Evolutionary conservation across 1,284 basidiomycete species (phyloP).

Genomic region (Malassezia psittaci): DNA sequence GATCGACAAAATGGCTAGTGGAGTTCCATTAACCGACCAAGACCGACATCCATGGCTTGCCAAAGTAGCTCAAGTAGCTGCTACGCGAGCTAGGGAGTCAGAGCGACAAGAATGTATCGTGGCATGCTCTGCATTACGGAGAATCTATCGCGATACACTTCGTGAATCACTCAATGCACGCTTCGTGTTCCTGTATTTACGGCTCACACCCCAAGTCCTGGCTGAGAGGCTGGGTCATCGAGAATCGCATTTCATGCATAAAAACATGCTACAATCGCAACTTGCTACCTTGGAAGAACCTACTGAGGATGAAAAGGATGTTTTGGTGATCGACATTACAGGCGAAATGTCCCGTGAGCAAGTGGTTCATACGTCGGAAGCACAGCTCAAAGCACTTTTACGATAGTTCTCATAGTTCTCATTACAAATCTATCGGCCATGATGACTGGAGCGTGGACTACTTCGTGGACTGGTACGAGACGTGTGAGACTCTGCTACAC

Average conservation of each 20-base stretch:
- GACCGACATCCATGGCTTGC: constrained; percentile 76
- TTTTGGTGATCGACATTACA: neutral
- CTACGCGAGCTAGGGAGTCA: constrained; percentile 16
- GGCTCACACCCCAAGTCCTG: constrained; percentile 60
- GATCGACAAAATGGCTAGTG: constrained; percentile 73
- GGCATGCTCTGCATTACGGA: constrained; percentile 75
- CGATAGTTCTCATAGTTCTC: no score
- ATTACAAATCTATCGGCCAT: no score
- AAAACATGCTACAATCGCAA: constrained; percentile 74
- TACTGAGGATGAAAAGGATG: neutral
- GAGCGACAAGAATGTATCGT: constrained; percentile 52
- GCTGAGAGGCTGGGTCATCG: constrained; percentile 61
- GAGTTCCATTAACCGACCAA: constrained; percentile 64
- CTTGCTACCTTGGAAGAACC: constrained; percentile 68
- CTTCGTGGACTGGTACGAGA: constrained; percentile 1
- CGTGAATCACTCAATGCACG: constrained; percentile 52
- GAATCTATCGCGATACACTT: constrained; percentile 67
- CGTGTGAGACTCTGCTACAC: neutral
- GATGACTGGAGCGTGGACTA: neutral
- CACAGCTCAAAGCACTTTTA: neutral
- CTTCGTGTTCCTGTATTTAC: constrained; percentile 73
- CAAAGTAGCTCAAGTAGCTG: constrained; percentile 60
- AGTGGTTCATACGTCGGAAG: neutral
- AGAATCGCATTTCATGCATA: constrained; percentile 77
- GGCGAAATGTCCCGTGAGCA: neutral